phyloP scores from a whole-genome alignment of 495 filamentous ascomycete species.

The Aspergillus bridgeri region DNA sequence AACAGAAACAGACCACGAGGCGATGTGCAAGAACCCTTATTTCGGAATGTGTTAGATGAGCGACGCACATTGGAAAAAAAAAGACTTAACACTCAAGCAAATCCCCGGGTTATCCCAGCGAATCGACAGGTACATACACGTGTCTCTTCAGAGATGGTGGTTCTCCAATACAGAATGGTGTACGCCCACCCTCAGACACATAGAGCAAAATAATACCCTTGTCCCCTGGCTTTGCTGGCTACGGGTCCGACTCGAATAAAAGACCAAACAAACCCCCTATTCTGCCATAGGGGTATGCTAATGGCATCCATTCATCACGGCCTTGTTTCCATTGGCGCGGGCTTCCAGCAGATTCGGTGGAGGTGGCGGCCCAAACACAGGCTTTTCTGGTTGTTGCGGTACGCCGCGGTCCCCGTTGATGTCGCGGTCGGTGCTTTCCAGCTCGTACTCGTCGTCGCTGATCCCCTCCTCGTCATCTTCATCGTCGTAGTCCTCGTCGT shows the following conservation, averaged over 20 bases:
- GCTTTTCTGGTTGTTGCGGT: conserved; percentile 42
- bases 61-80: background rate
- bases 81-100: conserved; percentile 5
- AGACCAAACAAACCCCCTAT: background rate
- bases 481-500: conserved; percentile 69
- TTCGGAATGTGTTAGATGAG: background rate
- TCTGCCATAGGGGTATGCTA: conserved; percentile 13
- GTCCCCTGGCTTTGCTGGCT: background rate
- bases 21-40: conserved; percentile 2
- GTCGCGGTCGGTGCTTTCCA: conserved; percentile 49
- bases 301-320: conserved; percentile 47
- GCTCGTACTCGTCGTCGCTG: conserved; percentile 65
- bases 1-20: conserved; percentile 10
- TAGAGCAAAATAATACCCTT: too few species aligned
- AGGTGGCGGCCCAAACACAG: conserved; percentile 55
- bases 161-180: background rate
- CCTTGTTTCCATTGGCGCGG: conserved; percentile 42
- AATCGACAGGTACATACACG: background rate
- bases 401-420: conserved; percentile 29
- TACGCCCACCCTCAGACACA: too few species aligned
- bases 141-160: background rate
- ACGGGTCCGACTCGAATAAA: background rate
- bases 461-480: conserved; percentile 65
- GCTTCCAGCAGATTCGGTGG: conserved; percentile 48
- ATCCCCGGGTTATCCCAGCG: background rate